phyloP scores from a whole-genome alignment of 176 grass and related monocot species.

The Saccharum spontaneum region DNA sequence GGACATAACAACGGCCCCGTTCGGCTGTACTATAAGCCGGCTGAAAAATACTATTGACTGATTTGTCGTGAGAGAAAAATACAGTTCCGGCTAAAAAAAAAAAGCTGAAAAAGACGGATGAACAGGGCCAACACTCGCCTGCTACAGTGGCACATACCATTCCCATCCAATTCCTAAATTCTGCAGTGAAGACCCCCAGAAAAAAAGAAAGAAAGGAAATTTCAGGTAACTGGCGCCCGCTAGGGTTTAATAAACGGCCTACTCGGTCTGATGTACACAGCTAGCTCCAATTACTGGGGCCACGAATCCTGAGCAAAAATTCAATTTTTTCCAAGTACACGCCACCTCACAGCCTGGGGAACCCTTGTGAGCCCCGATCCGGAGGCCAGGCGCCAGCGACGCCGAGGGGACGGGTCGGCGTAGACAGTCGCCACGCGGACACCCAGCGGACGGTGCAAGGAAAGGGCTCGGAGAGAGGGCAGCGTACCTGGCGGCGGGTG shows the following conservation, averaged over 20 bases:
- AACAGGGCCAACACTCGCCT: background rate
- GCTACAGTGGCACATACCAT: background rate
- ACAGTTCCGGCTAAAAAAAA: too few species aligned
- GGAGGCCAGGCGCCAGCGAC: background rate
- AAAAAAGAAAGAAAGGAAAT: background rate
- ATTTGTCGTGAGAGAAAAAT: too few species aligned
- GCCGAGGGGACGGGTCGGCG: background rate
- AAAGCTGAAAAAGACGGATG: too few species aligned
- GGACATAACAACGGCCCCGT: background rate
- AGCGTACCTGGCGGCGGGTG: constrained; percentile 75
- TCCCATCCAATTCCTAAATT: background rate
- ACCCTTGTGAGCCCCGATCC: constrained; percentile 2
- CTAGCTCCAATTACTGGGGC: background rate
- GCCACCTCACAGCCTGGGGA: background rate
- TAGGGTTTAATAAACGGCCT: constrained; percentile 14
- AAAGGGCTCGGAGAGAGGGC: background rate
- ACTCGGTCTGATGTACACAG: background rate
- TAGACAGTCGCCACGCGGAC: background rate
- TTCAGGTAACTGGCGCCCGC: background rate
- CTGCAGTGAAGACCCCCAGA: background rate
- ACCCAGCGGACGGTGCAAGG: background rate
- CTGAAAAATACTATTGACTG: too few species aligned
- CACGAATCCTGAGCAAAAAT: background rate
- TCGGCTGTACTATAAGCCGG: too few species aligned
- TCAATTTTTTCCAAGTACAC: background rate